Evolutionary conservation across 140 eudicot genomes (phyloP).

Genomic region (Stevia rebaudiana): DNA sequence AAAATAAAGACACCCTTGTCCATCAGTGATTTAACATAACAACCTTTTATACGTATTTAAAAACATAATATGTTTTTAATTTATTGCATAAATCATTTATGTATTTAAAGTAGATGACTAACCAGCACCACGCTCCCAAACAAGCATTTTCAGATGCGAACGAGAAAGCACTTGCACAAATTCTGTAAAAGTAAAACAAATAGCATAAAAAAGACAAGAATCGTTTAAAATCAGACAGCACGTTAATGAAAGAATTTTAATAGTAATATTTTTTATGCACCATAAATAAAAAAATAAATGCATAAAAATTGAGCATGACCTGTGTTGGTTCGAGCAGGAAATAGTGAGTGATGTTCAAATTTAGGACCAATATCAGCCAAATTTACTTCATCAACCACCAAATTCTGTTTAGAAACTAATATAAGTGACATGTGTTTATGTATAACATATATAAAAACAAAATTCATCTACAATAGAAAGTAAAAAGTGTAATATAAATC

Average conservation of each 20-base stretch:
- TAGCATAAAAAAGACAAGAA: neutral
- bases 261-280: no score
- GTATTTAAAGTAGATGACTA: conserved; percentile 5
- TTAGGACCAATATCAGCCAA: conserved; percentile 81
- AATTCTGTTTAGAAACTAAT: conserved; percentile 39
- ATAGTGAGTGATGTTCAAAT: conserved; percentile 70
- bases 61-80: no score
- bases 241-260: no score
- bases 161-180: conserved; percentile 87
- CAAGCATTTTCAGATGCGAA: conserved; percentile 89
- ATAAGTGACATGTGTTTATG: no score
- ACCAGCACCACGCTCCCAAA: conserved; percentile 99
- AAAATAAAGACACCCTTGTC: no score
- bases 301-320: no score
- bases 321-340: conserved; percentile 95
- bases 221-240: no score
- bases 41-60: no score
- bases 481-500: no score
- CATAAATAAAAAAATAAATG: neutral
- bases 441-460: no score
- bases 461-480: no score
- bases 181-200: conserved; percentile 48
- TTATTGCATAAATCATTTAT: neutral
- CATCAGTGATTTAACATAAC: no score
- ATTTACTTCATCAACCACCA: conserved; percentile 83